Evolutionary conservation across 108 stramenopile species (phyloP).

Genomic region (Nannochloropsis gaditana): DNA sequence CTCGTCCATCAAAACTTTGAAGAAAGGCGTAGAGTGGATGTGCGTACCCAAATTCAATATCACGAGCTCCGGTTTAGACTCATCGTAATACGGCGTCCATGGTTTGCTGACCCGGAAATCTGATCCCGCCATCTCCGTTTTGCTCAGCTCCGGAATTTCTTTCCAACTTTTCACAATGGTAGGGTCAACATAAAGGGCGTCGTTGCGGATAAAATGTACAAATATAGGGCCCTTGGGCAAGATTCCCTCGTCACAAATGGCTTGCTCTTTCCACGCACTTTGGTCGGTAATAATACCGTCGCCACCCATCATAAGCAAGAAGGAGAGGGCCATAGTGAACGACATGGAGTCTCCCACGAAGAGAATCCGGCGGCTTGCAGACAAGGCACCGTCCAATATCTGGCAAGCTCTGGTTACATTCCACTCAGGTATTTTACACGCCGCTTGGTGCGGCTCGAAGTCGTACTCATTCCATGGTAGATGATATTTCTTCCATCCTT

Average conservation of each 20-base stretch:
- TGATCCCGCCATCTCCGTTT: neutral
- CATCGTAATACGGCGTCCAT: neutral
- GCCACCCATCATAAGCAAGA: neutral
- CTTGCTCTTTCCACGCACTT: neutral
- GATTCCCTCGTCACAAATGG: neutral
- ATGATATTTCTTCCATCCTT: neutral
- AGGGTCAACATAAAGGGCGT: neutral
- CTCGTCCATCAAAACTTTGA: neutral
- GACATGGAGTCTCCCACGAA: neutral
- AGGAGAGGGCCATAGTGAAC: neutral
- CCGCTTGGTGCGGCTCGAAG: neutral
- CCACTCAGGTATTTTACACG: neutral
- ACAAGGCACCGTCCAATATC: neutral
- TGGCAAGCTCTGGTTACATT: neutral
- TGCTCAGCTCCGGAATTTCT: neutral
- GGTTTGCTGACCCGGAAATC: neutral
- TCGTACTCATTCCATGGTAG: neutral
- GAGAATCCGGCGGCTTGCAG: neutral
- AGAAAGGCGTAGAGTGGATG: neutral
- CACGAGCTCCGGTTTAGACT: neutral
- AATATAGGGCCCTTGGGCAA: neutral
- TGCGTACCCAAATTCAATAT: neutral
- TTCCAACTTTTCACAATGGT: neutral
- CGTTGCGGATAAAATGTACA: neutral
- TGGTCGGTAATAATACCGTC: neutral